Conservation (phyloP, 768 basidiomycete genomes). For the Pleurotus cornucopiae region DNA sequence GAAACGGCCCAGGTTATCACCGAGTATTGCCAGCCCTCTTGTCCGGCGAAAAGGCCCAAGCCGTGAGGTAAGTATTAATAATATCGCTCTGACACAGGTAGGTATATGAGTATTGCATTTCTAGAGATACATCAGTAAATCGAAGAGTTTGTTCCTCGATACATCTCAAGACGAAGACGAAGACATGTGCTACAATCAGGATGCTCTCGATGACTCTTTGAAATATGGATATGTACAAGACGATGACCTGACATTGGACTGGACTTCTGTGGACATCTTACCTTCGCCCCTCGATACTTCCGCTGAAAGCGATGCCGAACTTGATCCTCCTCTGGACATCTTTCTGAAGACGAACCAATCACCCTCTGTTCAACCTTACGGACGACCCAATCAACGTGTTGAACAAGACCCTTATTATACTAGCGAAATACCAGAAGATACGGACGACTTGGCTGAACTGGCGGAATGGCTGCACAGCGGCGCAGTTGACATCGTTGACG, state of each 20-base stretch:
- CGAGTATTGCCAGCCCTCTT: background rate
- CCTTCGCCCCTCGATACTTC: constrained; percentile 17
- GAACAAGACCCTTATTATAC: background rate
- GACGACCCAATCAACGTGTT: background rate
- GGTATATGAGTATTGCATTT: too few species aligned
- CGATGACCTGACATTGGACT: constrained; percentile 19
- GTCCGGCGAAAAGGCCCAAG: background rate
- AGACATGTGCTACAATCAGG: background rate
- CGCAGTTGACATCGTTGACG: constrained; percentile 46
- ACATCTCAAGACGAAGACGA: background rate
- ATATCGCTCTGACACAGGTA: too few species aligned
- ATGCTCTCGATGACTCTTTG: background rate
- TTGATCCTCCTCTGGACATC: background rate
- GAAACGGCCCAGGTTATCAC: constrained; percentile 4
- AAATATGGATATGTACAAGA: background rate
- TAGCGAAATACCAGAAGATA: background rate
- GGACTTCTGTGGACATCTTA: constrained; percentile 23
- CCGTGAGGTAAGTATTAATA: background rate
- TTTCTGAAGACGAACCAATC: constrained; percentile 7
- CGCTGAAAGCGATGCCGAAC: background rate
- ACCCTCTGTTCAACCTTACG: background rate
- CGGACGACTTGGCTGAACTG: constrained; percentile 58
- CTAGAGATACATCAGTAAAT: too few species aligned
- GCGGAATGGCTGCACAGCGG: constrained; percentile 69
- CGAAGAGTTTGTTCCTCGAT: background rate